These are phyloP conservation scores for Erodium moschatum DNA, from an alignment of 441 rosid species.

Conservation along the genomic window DNA sequence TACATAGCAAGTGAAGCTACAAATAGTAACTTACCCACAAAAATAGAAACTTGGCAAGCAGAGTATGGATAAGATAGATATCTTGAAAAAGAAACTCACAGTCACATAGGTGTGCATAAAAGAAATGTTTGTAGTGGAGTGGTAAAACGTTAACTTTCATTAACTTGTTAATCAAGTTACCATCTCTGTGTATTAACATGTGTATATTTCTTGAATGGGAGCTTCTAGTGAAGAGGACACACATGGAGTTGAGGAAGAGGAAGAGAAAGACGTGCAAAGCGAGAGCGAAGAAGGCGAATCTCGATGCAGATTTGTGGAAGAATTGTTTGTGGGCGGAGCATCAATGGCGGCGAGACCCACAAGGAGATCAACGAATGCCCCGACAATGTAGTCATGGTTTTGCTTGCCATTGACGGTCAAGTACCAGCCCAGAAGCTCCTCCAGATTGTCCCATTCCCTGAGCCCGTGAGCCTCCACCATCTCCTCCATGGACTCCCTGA, in stretches of 20 bases:
- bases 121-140: too few species aligned
- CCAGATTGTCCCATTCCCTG: constrained; percentile 48
- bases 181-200: background rate
- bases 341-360: constrained; percentile 30
- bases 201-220: too few species aligned
- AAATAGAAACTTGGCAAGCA: too few species aligned
- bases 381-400: constrained; percentile 56
- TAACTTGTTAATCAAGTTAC: background rate
- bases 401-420: constrained; percentile 46
- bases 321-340: constrained; percentile 18
- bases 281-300: constrained; percentile 47
- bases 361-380: constrained; percentile 68
- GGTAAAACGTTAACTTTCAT: background rate
- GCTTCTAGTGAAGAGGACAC: too few species aligned
- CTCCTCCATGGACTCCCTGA: constrained; percentile 75
- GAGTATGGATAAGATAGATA: too few species aligned
- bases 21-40: too few species aligned
- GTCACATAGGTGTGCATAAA: too few species aligned
- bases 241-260: background rate
- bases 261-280: constrained; percentile 40
- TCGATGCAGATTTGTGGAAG: background rate
- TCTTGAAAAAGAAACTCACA: too few species aligned
- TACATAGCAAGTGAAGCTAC: too few species aligned
- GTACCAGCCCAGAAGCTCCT: constrained; percentile 52
- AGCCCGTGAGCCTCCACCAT: constrained; percentile 63